These are phyloP conservation scores for Phanerochaete sordida DNA, from an alignment of 768 basidiomycete genomes.

Conservation along the genomic window DNA sequence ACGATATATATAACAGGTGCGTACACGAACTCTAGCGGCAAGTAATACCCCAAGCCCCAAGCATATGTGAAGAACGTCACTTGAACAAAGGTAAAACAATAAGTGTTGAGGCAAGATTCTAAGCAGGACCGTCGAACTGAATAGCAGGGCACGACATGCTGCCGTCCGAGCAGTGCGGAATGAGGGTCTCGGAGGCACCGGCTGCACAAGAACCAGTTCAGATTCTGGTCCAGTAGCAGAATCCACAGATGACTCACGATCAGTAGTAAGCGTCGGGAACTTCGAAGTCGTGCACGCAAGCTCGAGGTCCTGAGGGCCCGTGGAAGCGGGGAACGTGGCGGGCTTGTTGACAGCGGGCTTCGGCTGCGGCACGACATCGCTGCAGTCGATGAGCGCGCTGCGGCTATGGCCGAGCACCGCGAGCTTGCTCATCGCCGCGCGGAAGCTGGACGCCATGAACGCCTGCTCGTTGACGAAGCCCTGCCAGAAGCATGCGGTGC, in stretches of 20 bases:
- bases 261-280: conserved; percentile 10
- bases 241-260: not conserved
- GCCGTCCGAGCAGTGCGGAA: not conserved
- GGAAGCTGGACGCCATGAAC: conserved; percentile 15
- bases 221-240: not conserved
- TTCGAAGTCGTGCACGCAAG: not conserved
- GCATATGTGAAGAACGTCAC: no score
- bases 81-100: no score
- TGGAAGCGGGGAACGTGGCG: conserved; percentile 9
- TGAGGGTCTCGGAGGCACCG: not conserved
- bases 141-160: no score
- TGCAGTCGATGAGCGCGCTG: conserved; percentile 19
- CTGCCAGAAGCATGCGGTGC: conserved; percentile 49
- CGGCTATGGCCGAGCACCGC: conserved; percentile 19
- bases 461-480: conserved; percentile 29
- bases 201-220: not conserved
- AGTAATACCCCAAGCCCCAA: no score
- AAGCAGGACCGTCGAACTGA: no score
- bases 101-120: no score
- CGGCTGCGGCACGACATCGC: conserved; percentile 22
- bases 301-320: conserved; percentile 5
- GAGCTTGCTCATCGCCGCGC: conserved; percentile 23
- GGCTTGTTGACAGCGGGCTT: conserved; percentile 13
- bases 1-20: no score
- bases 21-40: no score